phyloP scores from a whole-genome alignment of 805 yeast genomes.

The Millerozyma miso region DNA sequence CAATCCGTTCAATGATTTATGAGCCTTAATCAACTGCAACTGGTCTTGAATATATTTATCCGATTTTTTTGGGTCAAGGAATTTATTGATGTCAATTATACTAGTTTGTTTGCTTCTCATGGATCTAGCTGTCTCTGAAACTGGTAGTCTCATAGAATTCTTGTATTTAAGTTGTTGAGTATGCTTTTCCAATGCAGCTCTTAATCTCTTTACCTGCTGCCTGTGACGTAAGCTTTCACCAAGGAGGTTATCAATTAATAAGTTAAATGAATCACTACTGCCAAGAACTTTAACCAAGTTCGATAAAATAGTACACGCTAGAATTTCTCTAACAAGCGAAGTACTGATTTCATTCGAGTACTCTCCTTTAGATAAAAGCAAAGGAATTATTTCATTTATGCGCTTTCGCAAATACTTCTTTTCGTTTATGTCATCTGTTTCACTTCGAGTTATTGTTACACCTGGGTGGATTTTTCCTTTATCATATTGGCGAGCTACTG shows the following conservation, averaged over 20 bases:
- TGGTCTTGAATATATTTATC: constrained; percentile 11
- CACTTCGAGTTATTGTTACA: constrained; percentile 30
- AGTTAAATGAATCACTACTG: constrained; percentile 78
- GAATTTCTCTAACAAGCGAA: constrained; percentile 56
- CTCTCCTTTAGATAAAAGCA: constrained; percentile 44
- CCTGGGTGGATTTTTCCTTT: constrained; percentile 59
- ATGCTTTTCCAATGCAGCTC: constrained; percentile 69
- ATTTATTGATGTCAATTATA: neutral
- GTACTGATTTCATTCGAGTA: constrained; percentile 45
- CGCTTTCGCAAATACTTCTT: constrained; percentile 46
- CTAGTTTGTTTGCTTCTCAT: neutral
- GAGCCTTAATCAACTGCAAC: constrained; percentile 9
- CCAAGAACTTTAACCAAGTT: constrained; percentile 54
- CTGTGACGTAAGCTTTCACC: constrained; percentile 68
- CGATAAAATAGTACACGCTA: constrained; percentile 45
- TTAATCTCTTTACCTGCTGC: constrained; percentile 64
- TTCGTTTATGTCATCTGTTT: constrained; percentile 31
- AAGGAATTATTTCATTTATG: constrained; percentile 43
- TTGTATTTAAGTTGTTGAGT: constrained; percentile 20
- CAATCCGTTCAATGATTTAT: constrained; percentile 35
- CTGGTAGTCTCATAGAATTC: neutral
- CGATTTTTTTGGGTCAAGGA: constrained; percentile 4
- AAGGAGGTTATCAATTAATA: constrained; percentile 52
- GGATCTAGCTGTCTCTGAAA: neutral
- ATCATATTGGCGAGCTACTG: constrained; percentile 42